A percentile compares a stretch with the other conserved stretches of the same genome.
These are phyloP conservation scores for Leccinum truebloodii DNA, from an alignment of 768 basidiomycete species.

Conservation along the genomic window DNA sequence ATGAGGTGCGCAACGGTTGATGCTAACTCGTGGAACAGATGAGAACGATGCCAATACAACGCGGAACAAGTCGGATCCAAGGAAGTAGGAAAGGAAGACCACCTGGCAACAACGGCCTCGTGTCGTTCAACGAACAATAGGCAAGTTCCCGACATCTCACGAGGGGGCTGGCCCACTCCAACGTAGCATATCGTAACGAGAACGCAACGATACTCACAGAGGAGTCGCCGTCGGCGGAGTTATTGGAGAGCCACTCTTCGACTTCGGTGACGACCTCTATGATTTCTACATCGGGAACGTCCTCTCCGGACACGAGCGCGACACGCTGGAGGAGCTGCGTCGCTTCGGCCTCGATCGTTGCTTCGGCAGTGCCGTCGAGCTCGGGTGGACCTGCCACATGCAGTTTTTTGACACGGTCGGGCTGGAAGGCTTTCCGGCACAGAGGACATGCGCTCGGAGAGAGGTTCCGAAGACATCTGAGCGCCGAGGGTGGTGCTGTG, in stretches of 20 bases:
- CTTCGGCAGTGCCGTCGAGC: slow-evolving; percentile 35
- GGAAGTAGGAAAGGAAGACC: slow-evolving; percentile 4
- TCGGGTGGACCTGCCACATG: slow-evolving; percentile 55
- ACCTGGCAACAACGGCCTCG: neutral
- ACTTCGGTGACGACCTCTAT: slow-evolving; percentile 47
- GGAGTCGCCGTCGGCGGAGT: slow-evolving; percentile 40
- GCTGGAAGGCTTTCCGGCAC: slow-evolving; percentile 60
- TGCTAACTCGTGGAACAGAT: slow-evolving; percentile 30
- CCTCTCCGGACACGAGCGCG: slow-evolving; percentile 36
- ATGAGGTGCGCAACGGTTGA: slow-evolving; percentile 32
- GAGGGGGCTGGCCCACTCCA: neutral
- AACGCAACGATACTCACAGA: slow-evolving; percentile 25
- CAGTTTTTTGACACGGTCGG: slow-evolving; percentile 63
- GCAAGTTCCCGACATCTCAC: neutral
- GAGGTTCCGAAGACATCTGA: slow-evolving; percentile 56
- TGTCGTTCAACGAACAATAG: neutral
- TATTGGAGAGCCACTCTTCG: slow-evolving; percentile 50
- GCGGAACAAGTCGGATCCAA: slow-evolving; percentile 26
- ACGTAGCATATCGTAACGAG: slow-evolving; percentile 3
- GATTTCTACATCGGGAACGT: slow-evolving; percentile 34
- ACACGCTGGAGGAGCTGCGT: slow-evolving; percentile 39
- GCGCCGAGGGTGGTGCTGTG: neutral
- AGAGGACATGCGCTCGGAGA: slow-evolving; percentile 60
- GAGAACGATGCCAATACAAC: slow-evolving; percentile 16
- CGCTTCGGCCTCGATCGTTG: slow-evolving; percentile 43